A percentile compares a stretch with the other conserved stretches of the same genome.
Evolutionary conservation across 176 grass and related monocot genomes (phyloP).

Genomic region (Luzula sylvatica): DNA sequence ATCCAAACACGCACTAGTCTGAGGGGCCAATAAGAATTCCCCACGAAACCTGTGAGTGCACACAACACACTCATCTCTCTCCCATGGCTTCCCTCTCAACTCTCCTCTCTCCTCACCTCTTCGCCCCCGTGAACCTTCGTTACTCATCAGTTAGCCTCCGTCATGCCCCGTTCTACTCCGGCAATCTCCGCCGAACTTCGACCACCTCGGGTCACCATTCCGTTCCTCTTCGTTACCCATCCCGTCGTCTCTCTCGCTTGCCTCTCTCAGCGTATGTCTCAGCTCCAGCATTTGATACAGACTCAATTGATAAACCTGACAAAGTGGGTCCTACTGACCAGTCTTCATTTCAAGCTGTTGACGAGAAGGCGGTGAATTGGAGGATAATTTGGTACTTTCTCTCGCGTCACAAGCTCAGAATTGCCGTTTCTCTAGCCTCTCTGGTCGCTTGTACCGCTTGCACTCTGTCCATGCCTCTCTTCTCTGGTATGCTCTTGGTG

Average conservation of each 20-base stretch:
- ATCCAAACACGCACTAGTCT: too few species aligned
- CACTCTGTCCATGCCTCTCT: conserved; percentile 90
- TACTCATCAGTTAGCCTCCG: background rate
- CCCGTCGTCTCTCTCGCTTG: background rate
- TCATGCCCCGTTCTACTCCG: background rate
- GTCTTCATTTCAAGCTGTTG: conserved; percentile 17
- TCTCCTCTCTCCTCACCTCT: background rate
- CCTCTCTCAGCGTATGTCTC: conserved; percentile 46
- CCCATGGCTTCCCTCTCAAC: background rate
- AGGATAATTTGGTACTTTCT: conserved; percentile 56
- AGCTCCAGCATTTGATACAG: conserved; percentile 63
- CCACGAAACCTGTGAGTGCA: background rate
- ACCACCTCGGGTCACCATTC: background rate
- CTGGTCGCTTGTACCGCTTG: conserved; percentile 69
- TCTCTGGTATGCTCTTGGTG: conserved; percentile 43
- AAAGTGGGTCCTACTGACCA: conserved; percentile 22
- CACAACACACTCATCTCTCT: background rate
- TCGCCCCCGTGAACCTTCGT: background rate
- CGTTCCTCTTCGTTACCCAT: background rate
- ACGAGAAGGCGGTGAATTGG: conserved; percentile 46
- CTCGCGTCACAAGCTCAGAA: conserved; percentile 38
- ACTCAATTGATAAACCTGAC: conserved; percentile 26
- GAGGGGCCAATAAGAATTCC: too few species aligned
- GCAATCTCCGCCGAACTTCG: background rate
- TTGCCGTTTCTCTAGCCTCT: conserved; percentile 43